These are phyloP conservation scores for Linderina pennispora DNA, from an alignment of 192 early-diverging fungal species.

Conservation along the genomic window DNA sequence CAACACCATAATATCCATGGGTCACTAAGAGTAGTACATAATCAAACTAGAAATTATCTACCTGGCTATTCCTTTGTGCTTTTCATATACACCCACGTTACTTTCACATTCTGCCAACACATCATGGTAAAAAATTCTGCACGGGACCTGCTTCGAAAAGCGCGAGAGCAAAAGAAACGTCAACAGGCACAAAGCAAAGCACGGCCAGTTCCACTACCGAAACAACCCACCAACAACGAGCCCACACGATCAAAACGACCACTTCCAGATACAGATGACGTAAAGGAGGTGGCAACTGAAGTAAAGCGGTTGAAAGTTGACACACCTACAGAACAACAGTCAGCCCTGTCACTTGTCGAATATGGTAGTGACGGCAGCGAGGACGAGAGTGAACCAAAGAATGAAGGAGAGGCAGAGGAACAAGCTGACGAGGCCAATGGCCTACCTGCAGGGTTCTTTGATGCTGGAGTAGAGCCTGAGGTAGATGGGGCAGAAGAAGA, in stretches of 20 bases:
- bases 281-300: background rate
- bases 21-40: too few relatives aligned
- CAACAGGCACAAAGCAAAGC: conserved; percentile 4
- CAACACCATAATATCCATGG: too few relatives aligned
- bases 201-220: background rate
- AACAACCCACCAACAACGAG: background rate
- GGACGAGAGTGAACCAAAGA: background rate
- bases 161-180: conserved; percentile 34
- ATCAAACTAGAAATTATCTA: too few relatives aligned
- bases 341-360: background rate
- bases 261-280: background rate
- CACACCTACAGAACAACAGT: too few relatives aligned
- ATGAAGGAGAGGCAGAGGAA: background rate
- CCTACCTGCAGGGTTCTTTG: conserved; percentile 13
- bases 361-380: conserved; percentile 7
- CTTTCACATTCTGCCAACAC: too few relatives aligned
- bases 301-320: conserved; percentile 13
- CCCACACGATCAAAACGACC: background rate
- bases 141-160: conserved; percentile 24
- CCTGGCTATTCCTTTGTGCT: too few relatives aligned
- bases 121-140: conserved; percentile 22
- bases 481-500: background rate
- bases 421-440: background rate
- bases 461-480: background rate
- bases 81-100: too few relatives aligned